These are phyloP conservation scores for Suillus americanus DNA, from an alignment of 768 basidiomycete genomes.

Conservation along the genomic window DNA sequence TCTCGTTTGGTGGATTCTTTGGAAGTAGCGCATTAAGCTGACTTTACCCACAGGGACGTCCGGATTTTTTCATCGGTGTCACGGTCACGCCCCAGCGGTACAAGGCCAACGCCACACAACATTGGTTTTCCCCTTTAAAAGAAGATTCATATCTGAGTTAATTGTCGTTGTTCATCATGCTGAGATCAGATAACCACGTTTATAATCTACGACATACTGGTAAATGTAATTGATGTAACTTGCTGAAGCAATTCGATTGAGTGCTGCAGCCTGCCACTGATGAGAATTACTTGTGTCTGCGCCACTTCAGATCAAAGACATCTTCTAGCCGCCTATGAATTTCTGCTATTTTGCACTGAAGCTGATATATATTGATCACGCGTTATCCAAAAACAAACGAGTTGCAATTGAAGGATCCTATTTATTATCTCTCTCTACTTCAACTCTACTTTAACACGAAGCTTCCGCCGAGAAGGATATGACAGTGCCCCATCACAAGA, in stretches of 20 bases:
- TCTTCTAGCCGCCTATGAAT: background rate
- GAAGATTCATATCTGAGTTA: background rate
- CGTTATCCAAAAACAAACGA: background rate
- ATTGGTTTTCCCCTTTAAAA: slow-evolving; percentile 2
- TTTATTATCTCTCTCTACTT: background rate
- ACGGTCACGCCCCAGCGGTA: background rate
- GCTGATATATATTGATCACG: background rate
- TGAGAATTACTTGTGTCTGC: background rate
- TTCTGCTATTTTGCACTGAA: background rate
- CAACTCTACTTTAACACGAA: background rate
- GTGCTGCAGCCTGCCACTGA: background rate
- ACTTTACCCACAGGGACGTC: background rate
- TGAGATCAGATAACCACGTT: background rate
- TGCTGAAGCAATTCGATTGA: background rate
- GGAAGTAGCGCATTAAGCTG: background rate
- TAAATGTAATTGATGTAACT: background rate
- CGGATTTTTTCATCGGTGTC: background rate
- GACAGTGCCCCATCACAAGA: background rate
- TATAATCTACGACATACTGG: background rate
- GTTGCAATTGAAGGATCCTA: background rate
- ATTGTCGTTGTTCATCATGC: background rate
- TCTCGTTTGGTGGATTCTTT: slow-evolving; percentile 4
- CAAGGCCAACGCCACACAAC: background rate
- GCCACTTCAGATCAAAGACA: background rate
- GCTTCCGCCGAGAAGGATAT: background rate